Evolutionary conservation across 1,284 basidiomycete genomes (phyloP), one percentile per base, ranked within the genome.

Genomic region (Trichosporon sp.): DNA sequence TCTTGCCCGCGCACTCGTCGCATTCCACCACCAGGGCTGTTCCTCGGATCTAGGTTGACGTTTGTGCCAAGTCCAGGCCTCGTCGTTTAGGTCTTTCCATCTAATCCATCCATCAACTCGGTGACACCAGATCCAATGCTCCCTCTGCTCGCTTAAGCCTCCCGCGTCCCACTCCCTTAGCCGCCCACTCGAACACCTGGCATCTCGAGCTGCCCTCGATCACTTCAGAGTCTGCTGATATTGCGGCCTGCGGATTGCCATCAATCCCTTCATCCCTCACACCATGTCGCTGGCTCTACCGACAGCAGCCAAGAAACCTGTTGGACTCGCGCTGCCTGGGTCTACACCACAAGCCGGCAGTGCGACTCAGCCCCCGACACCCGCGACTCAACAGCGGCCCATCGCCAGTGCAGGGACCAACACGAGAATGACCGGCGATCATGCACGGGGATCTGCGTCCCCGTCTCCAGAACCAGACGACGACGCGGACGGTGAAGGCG

Each of bases 401-500:
- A 60, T 60, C 31, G 56, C 56, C 18, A 60, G 56, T n/a, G 56
- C 56, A 2, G 56, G 56, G 5, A 31, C 8, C 29, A n/a, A 4
- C 29, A 31, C 2, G 13, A n/a, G 27, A n/a, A 13, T 42, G 2
- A 12, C 7, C 3, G 56, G 5, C 15, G 56, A 51, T 12, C 47
- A 51, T 25, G 42, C 29, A 6, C 60, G 69, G 12, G 65, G 53
- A 13, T 68, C 73, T 1, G 62, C 68, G 0, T 75, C 75, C 0
- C 73, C 75, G 0, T 74, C 74, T 0, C 74, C 74, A 7, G 75
- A 75, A 7, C 74, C 74, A 5, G 76, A 76, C 5, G 75, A 76
- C 3, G 75, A 75, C 12, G 75, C 74, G 1, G 78, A 78, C 11
- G 75, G 68, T 1, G 80, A 79, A 2, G 76, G 70, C 7, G 80